Evolutionary conservation across 2,329 filamentous ascomycete genomes (phyloP).

Genomic region (Purpureocillium lavendulum): DNA sequence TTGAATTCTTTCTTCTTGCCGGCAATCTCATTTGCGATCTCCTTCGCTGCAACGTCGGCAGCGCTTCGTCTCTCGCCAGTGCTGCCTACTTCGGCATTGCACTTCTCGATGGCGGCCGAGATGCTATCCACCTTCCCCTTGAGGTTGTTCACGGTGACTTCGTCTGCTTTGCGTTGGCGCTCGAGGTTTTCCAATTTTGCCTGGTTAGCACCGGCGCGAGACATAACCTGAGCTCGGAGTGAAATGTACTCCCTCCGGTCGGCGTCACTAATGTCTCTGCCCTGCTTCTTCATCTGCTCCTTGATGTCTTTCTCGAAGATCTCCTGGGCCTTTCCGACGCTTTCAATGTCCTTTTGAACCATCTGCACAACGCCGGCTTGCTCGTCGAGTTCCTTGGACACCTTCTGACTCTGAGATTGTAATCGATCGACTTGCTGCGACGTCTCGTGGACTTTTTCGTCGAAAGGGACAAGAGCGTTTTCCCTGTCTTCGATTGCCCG

Average conservation of each 20-base stretch:
- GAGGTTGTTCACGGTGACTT: slow-evolving; percentile 81
- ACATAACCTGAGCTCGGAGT: slow-evolving; percentile 76
- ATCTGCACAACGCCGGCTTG: slow-evolving; percentile 63
- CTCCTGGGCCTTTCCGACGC: slow-evolving; percentile 81
- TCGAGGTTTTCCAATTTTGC: slow-evolving; percentile 77
- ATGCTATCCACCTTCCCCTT: slow-evolving; percentile 79
- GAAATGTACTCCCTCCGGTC: slow-evolving; percentile 87
- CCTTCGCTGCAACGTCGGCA: slow-evolving; percentile 54
- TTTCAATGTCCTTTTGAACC: slow-evolving; percentile 69
- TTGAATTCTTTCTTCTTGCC: slow-evolving; percentile 88
- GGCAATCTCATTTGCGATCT: slow-evolving; percentile 70
- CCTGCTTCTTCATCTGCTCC: slow-evolving; percentile 76
- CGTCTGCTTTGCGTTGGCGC: slow-evolving; percentile 83
- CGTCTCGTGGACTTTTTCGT: slow-evolving; percentile 83
- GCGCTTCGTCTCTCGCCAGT: slow-evolving; percentile 61
- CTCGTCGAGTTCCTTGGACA: slow-evolving; percentile 67
- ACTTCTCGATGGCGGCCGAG: slow-evolving; percentile 63
- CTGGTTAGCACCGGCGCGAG: slow-evolving; percentile 72
- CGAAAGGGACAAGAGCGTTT: slow-evolving; percentile 77
- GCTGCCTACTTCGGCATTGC: slow-evolving; percentile 61
- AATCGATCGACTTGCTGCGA: slow-evolving; percentile 61
- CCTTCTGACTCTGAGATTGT: slow-evolving; percentile 57
- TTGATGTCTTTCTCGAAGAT: slow-evolving; percentile 85
- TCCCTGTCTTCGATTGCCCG: slow-evolving; percentile 80
- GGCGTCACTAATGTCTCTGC: slow-evolving; percentile 73